These are phyloP conservation scores for Coniferiporia sulphurascens DNA, from an alignment of 1,284 basidiomycete species.

Conservation along the genomic window DNA sequence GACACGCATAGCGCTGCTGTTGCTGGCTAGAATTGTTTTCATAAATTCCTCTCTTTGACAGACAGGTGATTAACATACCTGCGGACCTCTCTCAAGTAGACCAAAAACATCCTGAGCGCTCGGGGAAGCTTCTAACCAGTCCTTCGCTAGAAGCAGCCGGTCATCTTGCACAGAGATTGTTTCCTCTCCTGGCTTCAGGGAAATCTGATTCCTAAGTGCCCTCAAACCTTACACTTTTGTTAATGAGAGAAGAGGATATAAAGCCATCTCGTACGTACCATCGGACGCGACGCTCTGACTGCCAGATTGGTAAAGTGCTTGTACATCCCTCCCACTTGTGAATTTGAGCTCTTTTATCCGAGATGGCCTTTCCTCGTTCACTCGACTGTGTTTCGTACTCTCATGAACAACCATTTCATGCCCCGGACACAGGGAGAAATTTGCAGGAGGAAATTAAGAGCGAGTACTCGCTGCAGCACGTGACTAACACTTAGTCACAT, in stretches of 20 bases:
- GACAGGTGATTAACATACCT: constrained; percentile 33
- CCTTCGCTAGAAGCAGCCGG: constrained; percentile 50
- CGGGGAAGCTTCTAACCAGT: constrained; percentile 54
- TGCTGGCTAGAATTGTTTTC: constrained; percentile 29
- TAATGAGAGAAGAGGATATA: neutral
- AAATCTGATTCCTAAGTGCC: constrained; percentile 51
- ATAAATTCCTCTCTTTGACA: too few species aligned
- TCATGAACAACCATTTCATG: neutral
- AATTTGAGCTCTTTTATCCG: neutral
- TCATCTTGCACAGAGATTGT: constrained; percentile 48
- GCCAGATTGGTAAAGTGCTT: neutral
- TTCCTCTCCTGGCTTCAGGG: constrained; percentile 39
- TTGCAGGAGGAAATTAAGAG: neutral
- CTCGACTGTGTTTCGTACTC: neutral
- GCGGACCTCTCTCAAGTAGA: constrained; percentile 49
- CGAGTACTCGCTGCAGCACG: neutral
- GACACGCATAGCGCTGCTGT: constrained; percentile 47
- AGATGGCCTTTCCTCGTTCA: neutral
- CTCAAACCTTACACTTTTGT: constrained; percentile 19
- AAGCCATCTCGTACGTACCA: neutral
- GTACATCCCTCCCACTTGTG: neutral
- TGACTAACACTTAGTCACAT: neutral
- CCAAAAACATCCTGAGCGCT: constrained; percentile 57
- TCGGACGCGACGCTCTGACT: neutral
- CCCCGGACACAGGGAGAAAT: neutral